phyloP scores from a whole-genome alignment of 2,329 filamentous ascomycete species.

The Moelleriella libera region DNA sequence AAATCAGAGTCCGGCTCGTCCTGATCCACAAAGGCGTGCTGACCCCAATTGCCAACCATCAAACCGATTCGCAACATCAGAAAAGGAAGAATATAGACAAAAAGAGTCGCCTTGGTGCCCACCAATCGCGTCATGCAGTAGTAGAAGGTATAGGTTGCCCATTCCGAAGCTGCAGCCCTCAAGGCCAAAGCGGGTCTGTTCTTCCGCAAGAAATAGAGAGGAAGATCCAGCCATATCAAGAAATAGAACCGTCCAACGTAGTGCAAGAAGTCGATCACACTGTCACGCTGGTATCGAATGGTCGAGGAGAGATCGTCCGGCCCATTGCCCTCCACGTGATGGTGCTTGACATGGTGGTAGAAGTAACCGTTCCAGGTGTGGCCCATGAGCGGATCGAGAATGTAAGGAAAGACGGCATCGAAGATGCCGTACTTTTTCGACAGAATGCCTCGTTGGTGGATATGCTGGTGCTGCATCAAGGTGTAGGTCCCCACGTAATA shows the following conservation, averaged over 20 bases:
- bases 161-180: slow-evolving; percentile 47
- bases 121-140: slow-evolving; percentile 30
- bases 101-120: slow-evolving; percentile 43
- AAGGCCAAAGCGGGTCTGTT: slow-evolving; percentile 38
- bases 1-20: slow-evolving; percentile 65
- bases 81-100: slow-evolving; percentile 54
- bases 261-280: slow-evolving; percentile 47
- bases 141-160: slow-evolving; percentile 38
- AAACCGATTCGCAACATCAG: slow-evolving; percentile 52
- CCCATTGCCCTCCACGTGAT: slow-evolving; percentile 71
- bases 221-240: slow-evolving; percentile 61
- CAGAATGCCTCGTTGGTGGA: slow-evolving; percentile 61
- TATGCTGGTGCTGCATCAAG: slow-evolving; percentile 74
- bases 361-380: slow-evolving; percentile 80
- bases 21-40: slow-evolving; percentile 69
- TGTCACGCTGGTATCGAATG: slow-evolving; percentile 62
- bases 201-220: slow-evolving; percentile 56
- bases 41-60: slow-evolving; percentile 77
- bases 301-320: slow-evolving; percentile 65
- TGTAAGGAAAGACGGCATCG: slow-evolving; percentile 56
- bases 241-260: slow-evolving; percentile 64
- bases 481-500: slow-evolving; percentile 64
- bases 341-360: slow-evolving; percentile 77
- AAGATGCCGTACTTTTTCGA: slow-evolving; percentile 37
- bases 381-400: slow-evolving; percentile 63